These are phyloP conservation scores for Endogone sp. DNA, from an alignment of 192 early-diverging fungal species.

Conservation along the genomic window DNA sequence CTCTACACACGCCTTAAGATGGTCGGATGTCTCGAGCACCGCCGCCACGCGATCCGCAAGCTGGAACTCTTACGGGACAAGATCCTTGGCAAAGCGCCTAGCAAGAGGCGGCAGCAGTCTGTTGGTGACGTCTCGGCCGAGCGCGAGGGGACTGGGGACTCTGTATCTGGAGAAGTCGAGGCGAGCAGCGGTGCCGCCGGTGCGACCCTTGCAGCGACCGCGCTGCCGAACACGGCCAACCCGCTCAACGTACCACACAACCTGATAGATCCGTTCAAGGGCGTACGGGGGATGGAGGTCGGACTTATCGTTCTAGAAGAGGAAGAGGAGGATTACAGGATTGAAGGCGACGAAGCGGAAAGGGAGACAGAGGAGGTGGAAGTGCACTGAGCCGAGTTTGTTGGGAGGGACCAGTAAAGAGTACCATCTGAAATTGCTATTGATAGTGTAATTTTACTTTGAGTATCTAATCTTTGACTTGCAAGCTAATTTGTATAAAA, in stretches of 20 bases:
- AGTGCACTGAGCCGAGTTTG: too few relatives aligned
- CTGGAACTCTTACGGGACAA: neutral
- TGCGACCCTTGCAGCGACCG: neutral
- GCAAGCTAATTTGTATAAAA: too few relatives aligned
- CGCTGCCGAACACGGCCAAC: neutral
- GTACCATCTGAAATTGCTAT: too few relatives aligned
- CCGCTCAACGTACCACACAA: neutral
- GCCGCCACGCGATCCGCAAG: neutral
- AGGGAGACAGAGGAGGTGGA: neutral
- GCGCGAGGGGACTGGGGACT: neutral
- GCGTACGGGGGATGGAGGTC: neutral
- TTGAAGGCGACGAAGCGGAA: neutral
- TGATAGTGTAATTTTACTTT: too few relatives aligned
- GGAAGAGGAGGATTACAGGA: neutral
- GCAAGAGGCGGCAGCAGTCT: neutral
- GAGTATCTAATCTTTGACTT: too few relatives aligned
- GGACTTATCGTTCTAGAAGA: neutral
- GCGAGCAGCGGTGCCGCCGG: neutral
- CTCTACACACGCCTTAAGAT: neutral
- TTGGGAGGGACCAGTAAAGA: too few relatives aligned
- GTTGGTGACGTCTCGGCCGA: neutral
- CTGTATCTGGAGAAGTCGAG: neutral
- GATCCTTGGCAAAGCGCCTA: neutral
- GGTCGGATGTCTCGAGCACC: neutral
- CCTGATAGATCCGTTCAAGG: neutral